These are phyloP conservation scores for Nicotiana obtusifolia DNA, from an alignment of 257 asterid genomes.

Conservation along the genomic window DNA sequence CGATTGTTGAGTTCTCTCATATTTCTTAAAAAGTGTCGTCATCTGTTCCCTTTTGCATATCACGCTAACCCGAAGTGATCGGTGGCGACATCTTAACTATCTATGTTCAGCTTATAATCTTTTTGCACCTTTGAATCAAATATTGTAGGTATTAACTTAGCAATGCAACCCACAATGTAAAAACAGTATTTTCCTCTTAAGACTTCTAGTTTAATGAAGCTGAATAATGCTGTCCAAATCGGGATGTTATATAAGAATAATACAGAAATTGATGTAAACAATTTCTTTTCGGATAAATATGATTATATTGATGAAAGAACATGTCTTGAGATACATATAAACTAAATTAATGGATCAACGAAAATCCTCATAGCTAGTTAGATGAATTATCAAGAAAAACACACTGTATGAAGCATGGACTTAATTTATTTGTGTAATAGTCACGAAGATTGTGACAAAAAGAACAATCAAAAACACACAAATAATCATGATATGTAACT, in stretches of 20 bases:
- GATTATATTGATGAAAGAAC: no score
- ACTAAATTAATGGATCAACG: no score
- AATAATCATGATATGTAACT: no score
- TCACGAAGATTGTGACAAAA: no score
- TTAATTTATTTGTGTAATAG: no score
- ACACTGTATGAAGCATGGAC: no score
- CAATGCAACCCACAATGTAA: not conserved
- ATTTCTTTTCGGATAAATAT: no score
- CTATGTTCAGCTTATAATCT: not conserved
- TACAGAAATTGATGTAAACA: no score
- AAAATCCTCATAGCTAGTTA: no score
- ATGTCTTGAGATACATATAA: no score
- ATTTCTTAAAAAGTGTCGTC: not conserved
- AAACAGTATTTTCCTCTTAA: not conserved
- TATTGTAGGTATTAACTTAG: not conserved
- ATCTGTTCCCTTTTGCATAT: not conserved
- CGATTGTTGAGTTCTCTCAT: not conserved
- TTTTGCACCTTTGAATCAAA: not conserved
- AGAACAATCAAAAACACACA: no score
- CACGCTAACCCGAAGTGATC: not conserved
- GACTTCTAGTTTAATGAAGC: not conserved
- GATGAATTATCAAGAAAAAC: no score
- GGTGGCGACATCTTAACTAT: not conserved
- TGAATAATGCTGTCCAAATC: not conserved
- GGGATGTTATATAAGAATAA: not conserved